Evolutionary conservation across 768 basidiomycete species (phyloP).

Genomic region (Phylloporus scabripes): DNA sequence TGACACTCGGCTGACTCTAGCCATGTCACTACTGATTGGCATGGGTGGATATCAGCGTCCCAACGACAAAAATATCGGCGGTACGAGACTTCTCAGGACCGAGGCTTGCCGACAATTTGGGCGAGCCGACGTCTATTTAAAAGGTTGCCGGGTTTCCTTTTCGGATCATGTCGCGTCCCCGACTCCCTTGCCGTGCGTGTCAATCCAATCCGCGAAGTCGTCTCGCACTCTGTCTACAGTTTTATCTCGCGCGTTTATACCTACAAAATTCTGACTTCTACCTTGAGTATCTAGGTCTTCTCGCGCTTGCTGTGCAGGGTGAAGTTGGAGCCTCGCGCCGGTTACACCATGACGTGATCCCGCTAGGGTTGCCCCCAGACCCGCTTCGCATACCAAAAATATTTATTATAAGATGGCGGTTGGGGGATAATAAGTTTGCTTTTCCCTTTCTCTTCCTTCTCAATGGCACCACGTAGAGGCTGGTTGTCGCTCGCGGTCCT

Average conservation of each 20-base stretch:
- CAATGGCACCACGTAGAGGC: constrained; percentile 6
- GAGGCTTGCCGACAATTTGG: no score
- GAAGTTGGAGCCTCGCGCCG: background rate
- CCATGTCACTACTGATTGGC: no score
- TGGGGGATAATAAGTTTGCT: background rate
- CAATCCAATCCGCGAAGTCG: background rate
- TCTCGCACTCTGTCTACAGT: no score
- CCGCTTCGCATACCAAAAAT: background rate
- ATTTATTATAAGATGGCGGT: background rate
- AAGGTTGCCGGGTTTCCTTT: background rate
- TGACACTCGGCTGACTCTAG: no score
- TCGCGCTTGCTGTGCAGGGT: background rate
- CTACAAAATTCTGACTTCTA: background rate
- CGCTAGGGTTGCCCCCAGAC: background rate
- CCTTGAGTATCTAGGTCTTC: background rate
- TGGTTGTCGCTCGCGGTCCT: constrained; percentile 19
- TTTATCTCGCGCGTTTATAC: background rate
- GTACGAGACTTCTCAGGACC: no score
- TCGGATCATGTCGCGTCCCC: background rate
- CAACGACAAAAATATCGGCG: no score
- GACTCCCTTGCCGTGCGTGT: no score
- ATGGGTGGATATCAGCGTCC: no score
- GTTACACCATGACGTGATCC: constrained; percentile 2
- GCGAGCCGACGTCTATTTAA: background rate
- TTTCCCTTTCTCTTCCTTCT: background rate